A percentile compares a stretch with the other conserved stretches of the same genome.
phyloP scores from a whole-genome alignment of 441 rosid species.

The Syzygium syzygioides region DNA sequence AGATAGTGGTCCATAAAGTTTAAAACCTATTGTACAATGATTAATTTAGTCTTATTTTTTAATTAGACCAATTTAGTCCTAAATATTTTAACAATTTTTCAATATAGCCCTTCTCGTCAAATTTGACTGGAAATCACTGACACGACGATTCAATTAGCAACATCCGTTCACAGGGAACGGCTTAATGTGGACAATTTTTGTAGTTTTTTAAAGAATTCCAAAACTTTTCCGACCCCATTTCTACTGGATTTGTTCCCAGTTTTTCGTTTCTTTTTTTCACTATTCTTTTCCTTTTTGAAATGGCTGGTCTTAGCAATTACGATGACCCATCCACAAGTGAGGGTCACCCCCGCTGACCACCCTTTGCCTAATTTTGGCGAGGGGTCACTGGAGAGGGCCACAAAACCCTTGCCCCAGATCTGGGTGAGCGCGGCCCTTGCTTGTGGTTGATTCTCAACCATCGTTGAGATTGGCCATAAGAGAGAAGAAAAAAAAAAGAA shows the following conservation, averaged over 20 bases:
- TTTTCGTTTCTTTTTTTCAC: not conserved
- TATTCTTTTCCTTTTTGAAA: not conserved
- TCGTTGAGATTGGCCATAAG: fast-evolving
- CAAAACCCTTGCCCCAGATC: fast-evolving
- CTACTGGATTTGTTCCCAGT: fast-evolving
- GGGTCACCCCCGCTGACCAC: not conserved
- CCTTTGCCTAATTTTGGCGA: not conserved
- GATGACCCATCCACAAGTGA: fast-evolving
- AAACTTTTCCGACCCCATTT: not conserved
- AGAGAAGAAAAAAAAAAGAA: not conserved
- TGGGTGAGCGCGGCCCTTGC: fast-evolving
- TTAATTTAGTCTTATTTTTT: not conserved
- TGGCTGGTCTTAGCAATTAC: not conserved
- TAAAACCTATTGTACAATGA: not conserved
- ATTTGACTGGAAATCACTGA: fast-evolving
- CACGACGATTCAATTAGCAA: not conserved
- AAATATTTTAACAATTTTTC: not conserved
- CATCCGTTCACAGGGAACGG: too few species aligned
- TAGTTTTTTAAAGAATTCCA: not conserved
- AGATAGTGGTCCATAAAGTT: not conserved
- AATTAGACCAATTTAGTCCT: not conserved
- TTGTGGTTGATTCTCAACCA: not conserved
- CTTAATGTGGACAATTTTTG: not conserved
- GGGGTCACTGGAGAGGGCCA: fast-evolving
- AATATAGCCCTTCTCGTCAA: fast-evolving